Conservation (phyloP, 345 rosid genomes). For the Euclidium syriacum region DNA sequence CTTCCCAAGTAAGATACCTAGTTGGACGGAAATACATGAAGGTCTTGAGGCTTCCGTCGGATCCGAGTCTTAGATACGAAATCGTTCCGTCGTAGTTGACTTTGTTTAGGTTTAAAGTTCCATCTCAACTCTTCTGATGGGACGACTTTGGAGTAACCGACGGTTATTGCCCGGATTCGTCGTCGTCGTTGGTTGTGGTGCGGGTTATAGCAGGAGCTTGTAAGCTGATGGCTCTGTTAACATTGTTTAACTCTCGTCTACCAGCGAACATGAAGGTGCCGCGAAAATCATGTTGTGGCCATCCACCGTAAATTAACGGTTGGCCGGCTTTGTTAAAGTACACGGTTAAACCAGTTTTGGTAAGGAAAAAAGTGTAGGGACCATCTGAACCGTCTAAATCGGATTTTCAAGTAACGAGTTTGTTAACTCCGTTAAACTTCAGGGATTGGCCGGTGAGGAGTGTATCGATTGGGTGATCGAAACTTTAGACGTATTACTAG, state of each 20-base stretch:
- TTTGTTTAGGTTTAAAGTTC: slow-evolving; percentile 2
- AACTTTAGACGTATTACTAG: no score
- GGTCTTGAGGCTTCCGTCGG: slow-evolving; percentile 41
- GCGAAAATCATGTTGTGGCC: not conserved
- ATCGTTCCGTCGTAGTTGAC: slow-evolving; percentile 37
- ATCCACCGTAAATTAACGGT: slow-evolving; percentile 20
- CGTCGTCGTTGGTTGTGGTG: not conserved
- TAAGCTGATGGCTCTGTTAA: not conserved
- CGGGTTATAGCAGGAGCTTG: not conserved
- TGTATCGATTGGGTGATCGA: slow-evolving; percentile 44
- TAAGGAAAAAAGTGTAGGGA: slow-evolving; percentile 35
- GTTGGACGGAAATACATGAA: slow-evolving; percentile 35
- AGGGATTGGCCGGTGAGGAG: slow-evolving; percentile 44
- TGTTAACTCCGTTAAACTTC: slow-evolving; percentile 7
- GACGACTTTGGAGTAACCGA: not conserved
- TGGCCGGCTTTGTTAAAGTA: no score
- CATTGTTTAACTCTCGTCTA: not conserved
- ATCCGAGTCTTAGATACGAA: slow-evolving; percentile 31
- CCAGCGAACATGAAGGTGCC: not conserved
- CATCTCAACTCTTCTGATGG: not conserved
- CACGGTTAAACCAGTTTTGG: slow-evolving; percentile 20
- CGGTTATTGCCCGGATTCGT: no score
- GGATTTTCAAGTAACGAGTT: slow-evolving; percentile 43
- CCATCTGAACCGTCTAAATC: slow-evolving; percentile 23
- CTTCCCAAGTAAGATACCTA: slow-evolving; percentile 23